A percentile compares a stretch with the other conserved stretches of the same genome.
Evolutionary conservation across 176 grass and related monocot species (phyloP).

Genomic region (Raddia distichophylla): DNA sequence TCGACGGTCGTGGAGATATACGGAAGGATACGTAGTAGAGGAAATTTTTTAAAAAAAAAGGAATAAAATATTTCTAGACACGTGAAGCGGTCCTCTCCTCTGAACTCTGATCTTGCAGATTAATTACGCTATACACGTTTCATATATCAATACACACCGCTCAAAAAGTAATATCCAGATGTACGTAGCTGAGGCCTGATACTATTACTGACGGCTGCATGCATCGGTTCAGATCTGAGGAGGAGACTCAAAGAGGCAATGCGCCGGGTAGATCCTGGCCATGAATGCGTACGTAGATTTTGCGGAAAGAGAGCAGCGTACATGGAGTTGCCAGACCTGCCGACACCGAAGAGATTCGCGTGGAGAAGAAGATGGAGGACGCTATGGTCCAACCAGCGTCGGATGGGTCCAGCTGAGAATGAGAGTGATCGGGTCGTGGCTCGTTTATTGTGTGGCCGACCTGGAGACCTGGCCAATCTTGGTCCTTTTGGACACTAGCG

Average conservation of each 20-base stretch:
- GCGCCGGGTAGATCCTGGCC: not conserved
- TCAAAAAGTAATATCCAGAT: not conserved
- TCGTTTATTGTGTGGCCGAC: not conserved
- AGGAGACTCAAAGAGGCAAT: not conserved
- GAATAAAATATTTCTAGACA: not conserved
- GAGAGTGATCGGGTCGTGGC: not conserved
- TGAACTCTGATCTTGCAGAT: not conserved
- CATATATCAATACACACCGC: not conserved
- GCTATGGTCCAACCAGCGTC: not conserved
- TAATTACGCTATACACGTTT: not conserved
- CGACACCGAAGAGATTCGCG: constrained; percentile 20
- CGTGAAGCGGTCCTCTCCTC: not conserved
- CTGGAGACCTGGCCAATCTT: not conserved
- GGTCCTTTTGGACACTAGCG: not conserved
- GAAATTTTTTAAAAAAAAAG: too few relatives aligned
- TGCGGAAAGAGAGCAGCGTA: not conserved
- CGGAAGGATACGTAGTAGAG: too few relatives aligned
- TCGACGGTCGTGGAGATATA: too few relatives aligned
- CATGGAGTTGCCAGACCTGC: constrained; percentile 16
- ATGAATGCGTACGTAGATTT: not conserved
- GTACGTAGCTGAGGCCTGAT: not conserved
- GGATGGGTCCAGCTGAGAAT: not conserved
- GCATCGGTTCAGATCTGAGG: not conserved
- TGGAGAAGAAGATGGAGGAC: not conserved
- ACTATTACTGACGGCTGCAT: not conserved